Base-by-base conservation (phyloP, 2,329 filamentous ascomycete species). In the Colletotrichum truncatum region DNA sequence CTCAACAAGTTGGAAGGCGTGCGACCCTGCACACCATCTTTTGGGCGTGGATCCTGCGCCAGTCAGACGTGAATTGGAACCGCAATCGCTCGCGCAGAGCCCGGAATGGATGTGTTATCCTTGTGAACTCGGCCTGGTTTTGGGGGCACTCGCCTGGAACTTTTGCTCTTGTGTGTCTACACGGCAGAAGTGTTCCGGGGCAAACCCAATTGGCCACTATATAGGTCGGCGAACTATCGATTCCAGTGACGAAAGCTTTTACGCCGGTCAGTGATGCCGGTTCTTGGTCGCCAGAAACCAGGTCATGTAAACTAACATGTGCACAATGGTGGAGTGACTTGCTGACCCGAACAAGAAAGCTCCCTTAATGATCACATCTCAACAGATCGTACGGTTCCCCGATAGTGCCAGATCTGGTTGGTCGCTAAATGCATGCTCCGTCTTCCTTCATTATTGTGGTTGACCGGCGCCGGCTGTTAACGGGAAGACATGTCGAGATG, bases 11-110 rank as follows among this genome's bases (percentile, higher is more conserved):
- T 25, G 11, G 14, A 28, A 14, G 8, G 28, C 4, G 10, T 46
- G 18, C 54, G 62, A 55, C 56, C 56, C 56, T 61, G 39, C 41
- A 65, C 48, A 49, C 62, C 56, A 30, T 49, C 62, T 54, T 52
- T 16, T 7, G 21, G 25, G 21, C 41, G n/a, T 12, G n/a, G 49
- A 46, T 32, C 25, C 51, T 39, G 51, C 39, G 25, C 58, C 41
- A 28, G 52, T 41, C 53, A 51, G 32, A 59, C 25, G 28, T 38
- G 23, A 46, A 11, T 30, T 46, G 18, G 39, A 38, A 48, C 54
- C 28, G 54, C 23, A 18, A 36, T 11, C 38, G 23, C 32, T 41
- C 41, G 32, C 43, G 23, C 14, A 12, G 18, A 25, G 23, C 48
- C n/a, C 18, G 6, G 6, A 32, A 30, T 38, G 36, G 61, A 46